Percentiles rank a stretch among this genome's conserved stretches.
Conservation (phyloP, 495 filamentous ascomycete genomes). For the Astrocystis sublimbata region DNA sequence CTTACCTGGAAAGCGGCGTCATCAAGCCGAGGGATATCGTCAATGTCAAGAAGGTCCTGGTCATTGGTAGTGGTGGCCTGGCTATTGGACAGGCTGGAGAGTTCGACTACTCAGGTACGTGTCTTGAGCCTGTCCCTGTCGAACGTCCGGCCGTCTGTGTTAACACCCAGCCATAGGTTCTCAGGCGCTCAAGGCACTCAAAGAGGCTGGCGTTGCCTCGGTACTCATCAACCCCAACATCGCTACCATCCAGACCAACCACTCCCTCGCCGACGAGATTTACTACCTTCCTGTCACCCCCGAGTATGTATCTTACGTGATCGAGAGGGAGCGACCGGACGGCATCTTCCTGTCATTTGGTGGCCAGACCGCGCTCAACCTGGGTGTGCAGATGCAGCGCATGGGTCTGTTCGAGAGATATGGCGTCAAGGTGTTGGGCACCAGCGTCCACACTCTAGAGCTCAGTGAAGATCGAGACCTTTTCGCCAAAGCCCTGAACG, state of each 20-base stretch:
- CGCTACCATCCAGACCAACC: slow-evolving; percentile 97
- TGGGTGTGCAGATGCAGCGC: slow-evolving; percentile 95
- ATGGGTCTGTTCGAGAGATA: slow-evolving; percentile 95
- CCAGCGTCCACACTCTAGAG: slow-evolving; percentile 89
- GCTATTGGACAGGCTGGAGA: slow-evolving; percentile 98
- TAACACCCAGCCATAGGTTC: slow-evolving; percentile 60
- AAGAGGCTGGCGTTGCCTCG: slow-evolving; percentile 93
- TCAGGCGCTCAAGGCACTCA: slow-evolving; percentile 95
- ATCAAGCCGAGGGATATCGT: slow-evolving; percentile 74
- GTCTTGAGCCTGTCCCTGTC: slow-evolving; percentile 30
- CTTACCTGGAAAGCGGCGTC: slow-evolving; percentile 83
- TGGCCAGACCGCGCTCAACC: slow-evolving; percentile 93
- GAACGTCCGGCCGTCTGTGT: background rate
- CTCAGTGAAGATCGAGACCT: slow-evolving; percentile 94
- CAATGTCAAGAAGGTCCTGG: slow-evolving; percentile 97
- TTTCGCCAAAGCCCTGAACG: slow-evolving; percentile 81
- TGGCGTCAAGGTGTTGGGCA: slow-evolving; percentile 91
- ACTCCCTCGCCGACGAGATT: slow-evolving; percentile 93
- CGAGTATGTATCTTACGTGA: slow-evolving; percentile 95
- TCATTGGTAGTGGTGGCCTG: slow-evolving; percentile 92
- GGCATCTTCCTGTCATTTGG: slow-evolving; percentile 97
- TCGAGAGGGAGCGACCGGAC: slow-evolving; percentile 91
- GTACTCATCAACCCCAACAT: slow-evolving; percentile 99
- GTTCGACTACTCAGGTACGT: slow-evolving; percentile 91
- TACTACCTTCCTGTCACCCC: slow-evolving; percentile 97